A percentile compares a stretch with the other conserved stretches of the same genome.
These are phyloP conservation scores for Capsicum rhomboideum DNA, from an alignment of 257 asterid genomes.

Conservation along the genomic window DNA sequence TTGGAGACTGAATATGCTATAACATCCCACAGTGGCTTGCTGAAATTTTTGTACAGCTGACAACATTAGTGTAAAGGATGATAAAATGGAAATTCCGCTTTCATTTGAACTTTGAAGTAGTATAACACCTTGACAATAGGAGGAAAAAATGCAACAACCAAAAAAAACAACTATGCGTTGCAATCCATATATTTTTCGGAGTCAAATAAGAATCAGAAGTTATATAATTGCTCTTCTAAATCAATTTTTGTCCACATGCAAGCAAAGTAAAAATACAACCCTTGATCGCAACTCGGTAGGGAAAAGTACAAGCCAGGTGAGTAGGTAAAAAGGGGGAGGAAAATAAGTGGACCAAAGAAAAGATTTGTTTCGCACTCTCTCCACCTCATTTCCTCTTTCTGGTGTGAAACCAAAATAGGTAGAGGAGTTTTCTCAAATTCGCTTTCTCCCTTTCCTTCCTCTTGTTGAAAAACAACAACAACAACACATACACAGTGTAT, in stretches of 20 bases:
- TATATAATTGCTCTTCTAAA: background rate
- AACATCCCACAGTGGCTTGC: slow-evolving; percentile 93
- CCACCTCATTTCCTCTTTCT: background rate
- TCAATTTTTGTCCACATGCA: background rate
- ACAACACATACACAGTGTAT: background rate
- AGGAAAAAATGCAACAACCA: background rate
- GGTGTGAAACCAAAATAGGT: background rate
- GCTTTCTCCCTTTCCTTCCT: background rate
- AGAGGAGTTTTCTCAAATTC: background rate
- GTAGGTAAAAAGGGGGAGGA: background rate
- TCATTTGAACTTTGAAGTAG: background rate
- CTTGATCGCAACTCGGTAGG: background rate
- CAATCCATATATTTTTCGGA: background rate
- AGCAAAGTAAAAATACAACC: background rate
- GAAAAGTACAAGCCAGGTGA: background rate
- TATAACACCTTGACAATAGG: background rate
- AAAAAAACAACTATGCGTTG: background rate
- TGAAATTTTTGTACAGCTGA: slow-evolving; percentile 44
- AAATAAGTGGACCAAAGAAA: background rate
- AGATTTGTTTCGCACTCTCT: background rate
- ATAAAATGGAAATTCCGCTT: background rate
- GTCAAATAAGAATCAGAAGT: background rate
- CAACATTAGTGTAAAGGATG: slow-evolving; percentile 16
- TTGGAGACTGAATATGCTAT: slow-evolving; percentile 63
- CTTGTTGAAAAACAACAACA: background rate